Evolutionary conservation across 306 rosid genomes (phyloP).

Genomic region (Vicia faba): DNA sequence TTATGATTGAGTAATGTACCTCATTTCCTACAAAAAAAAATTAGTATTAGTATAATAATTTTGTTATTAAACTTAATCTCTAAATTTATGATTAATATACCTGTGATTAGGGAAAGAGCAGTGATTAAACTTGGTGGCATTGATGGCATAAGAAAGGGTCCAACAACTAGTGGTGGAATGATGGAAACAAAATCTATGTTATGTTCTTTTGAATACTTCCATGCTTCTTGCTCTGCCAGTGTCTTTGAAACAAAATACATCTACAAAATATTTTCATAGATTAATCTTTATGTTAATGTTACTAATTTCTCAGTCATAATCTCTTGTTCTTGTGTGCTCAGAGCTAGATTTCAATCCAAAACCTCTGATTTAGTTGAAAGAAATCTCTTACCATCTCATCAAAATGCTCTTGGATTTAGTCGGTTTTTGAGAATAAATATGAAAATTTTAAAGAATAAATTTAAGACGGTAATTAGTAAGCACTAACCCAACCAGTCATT

Average conservation of each 20-base stretch:
- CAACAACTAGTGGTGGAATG: conserved; percentile 72
- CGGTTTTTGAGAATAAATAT: too few species aligned
- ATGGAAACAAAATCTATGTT: conserved; percentile 58
- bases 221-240: conserved; percentile 72
- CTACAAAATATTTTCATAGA: conserved; percentile 33
- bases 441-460: too few species aligned
- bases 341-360: too few species aligned
- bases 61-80: too few species aligned
- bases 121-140: conserved; percentile 77
- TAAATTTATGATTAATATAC: background rate
- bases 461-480: background rate
- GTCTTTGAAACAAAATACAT: conserved; percentile 86
- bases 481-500: conserved; percentile 80
- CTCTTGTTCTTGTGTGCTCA: too few species aligned
- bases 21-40: conserved; percentile 40
- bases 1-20: conserved; percentile 59
- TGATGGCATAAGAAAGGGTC: conserved; percentile 63
- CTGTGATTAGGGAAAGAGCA: conserved; percentile 64
- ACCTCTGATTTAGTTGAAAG: too few species aligned
- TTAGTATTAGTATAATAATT: too few species aligned
- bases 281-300: too few species aligned
- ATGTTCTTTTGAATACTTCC: conserved; percentile 66
- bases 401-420: too few species aligned
- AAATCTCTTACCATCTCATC: too few species aligned
- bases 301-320: too few species aligned